Conservation (phyloP, 1,139 yeast species). For the Diutina ranongensis region DNA sequence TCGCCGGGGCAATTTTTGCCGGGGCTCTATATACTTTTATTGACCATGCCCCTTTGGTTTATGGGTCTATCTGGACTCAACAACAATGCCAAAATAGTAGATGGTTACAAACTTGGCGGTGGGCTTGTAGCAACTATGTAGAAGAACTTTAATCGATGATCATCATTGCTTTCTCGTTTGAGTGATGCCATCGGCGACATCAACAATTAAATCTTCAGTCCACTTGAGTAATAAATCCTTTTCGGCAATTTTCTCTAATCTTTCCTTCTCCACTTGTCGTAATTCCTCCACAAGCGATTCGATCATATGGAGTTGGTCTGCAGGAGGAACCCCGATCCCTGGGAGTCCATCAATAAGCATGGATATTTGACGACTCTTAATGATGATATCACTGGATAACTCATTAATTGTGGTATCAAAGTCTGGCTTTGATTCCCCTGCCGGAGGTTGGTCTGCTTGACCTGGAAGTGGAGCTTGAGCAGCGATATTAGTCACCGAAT, state of each 20-base stretch:
- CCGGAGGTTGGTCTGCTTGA: conserved; percentile 26
- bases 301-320: conserved; percentile 58
- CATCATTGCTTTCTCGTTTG: background rate
- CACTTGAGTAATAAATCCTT: conserved; percentile 54
- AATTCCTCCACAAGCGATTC: conserved; percentile 54
- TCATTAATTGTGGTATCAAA: conserved; percentile 56
- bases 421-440: conserved; percentile 13
- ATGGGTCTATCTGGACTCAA: conserved; percentile 24
- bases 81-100: conserved; percentile 16
- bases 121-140: conserved; percentile 17
- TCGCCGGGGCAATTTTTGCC: conserved; percentile 12
- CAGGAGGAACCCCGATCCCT: conserved; percentile 80
- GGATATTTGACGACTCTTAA: conserved; percentile 78
- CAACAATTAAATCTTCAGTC: conserved; percentile 60
- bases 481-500: conserved; percentile 29
- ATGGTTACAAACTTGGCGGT: conserved; percentile 28
- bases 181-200: conserved; percentile 18
- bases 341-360: conserved; percentile 83
- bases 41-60: conserved; percentile 20
- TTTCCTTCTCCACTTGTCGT: conserved; percentile 46
- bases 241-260: conserved; percentile 45
- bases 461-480: conserved; percentile 35
- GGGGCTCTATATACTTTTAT: conserved; percentile 14
- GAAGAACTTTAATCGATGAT: conserved; percentile 5
- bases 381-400: conserved; percentile 69